These are phyloP conservation scores for Ceratocystis eucalypticola DNA, from an alignment of 2,329 filamentous ascomycete species.

Conservation along the genomic window DNA sequence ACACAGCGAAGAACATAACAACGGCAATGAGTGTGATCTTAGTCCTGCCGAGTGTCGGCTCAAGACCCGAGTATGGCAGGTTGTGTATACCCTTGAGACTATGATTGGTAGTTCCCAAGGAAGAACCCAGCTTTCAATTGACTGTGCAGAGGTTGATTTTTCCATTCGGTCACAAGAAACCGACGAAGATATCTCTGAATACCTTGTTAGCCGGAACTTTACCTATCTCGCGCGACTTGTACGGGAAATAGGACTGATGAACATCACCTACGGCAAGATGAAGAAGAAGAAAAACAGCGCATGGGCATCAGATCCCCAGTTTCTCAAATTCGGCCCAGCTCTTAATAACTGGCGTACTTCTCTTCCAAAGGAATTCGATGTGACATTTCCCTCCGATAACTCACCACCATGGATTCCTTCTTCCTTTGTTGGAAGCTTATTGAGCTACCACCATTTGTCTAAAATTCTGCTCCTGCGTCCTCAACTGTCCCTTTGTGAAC, in stretches of 20 bases:
- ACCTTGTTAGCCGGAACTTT: conserved; percentile 68
- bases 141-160: conserved; percentile 63
- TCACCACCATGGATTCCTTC: conserved; percentile 73
- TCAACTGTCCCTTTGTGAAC: conserved; percentile 66
- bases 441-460: conserved; percentile 75
- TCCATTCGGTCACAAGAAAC: conserved; percentile 48
- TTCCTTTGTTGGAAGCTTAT: conserved; percentile 77
- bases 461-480: conserved; percentile 80
- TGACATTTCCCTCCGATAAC: conserved; percentile 65
- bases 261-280: conserved; percentile 57
- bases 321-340: conserved; percentile 64
- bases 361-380: conserved; percentile 62
- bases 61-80: conserved; percentile 82
- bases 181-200: conserved; percentile 61
- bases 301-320: conserved; percentile 76
- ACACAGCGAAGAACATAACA: conserved; percentile 65
- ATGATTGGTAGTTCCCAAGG: conserved; percentile 92
- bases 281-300: conserved; percentile 51
- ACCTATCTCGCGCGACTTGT: conserved; percentile 67
- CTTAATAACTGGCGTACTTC: conserved; percentile 63
- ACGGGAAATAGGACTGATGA: conserved; percentile 65
- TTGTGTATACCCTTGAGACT: conserved; percentile 69
- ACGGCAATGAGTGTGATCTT: conserved; percentile 56
- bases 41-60: conserved; percentile 62
- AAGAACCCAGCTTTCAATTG: conserved; percentile 64